A percentile compares a stretch with the other conserved stretches of the same genome.
Conservation (phyloP, 225 moss, liverwort and hornwort species). For the Takakia lepidozioides region DNA sequence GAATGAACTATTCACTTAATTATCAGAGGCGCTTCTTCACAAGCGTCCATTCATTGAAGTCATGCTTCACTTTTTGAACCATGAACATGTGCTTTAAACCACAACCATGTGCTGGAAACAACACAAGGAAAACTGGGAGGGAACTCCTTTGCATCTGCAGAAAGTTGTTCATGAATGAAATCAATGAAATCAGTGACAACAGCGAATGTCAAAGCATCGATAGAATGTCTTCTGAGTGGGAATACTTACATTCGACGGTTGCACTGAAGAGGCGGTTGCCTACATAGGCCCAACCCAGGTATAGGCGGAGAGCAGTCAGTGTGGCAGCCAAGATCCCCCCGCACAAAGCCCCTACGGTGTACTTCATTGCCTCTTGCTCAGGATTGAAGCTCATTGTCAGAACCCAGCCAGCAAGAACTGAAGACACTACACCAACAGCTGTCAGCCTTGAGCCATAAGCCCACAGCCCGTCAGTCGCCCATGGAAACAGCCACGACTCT, state of each 20-base stretch:
- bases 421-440: conserved; percentile 53
- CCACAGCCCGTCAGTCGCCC: conserved; percentile 73
- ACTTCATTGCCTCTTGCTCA: conserved; percentile 74
- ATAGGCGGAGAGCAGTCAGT: conserved; percentile 74
- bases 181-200: no score
- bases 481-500: conserved; percentile 77
- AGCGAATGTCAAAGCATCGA: no score
- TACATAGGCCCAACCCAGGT: conserved; percentile 92
- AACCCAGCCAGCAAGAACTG: conserved; percentile 74
- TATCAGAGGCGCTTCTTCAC: no score
- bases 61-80: no score
- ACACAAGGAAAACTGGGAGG: no score
- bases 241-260: conserved; percentile 74
- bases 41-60: no score
- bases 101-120: no score
- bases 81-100: no score
- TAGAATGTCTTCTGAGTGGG: no score
- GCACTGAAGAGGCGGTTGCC: conserved; percentile 96
- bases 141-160: no score
- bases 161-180: no score
- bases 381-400: conserved; percentile 78
- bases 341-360: conserved; percentile 75
- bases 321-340: conserved; percentile 80
- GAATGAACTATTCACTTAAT: no score
- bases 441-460: conserved; percentile 56